A percentile compares a stretch with the other conserved stretches of the same genome.
phyloP scores from a whole-genome alignment of 805 yeast genomes.

The Candida coleopterorum region DNA sequence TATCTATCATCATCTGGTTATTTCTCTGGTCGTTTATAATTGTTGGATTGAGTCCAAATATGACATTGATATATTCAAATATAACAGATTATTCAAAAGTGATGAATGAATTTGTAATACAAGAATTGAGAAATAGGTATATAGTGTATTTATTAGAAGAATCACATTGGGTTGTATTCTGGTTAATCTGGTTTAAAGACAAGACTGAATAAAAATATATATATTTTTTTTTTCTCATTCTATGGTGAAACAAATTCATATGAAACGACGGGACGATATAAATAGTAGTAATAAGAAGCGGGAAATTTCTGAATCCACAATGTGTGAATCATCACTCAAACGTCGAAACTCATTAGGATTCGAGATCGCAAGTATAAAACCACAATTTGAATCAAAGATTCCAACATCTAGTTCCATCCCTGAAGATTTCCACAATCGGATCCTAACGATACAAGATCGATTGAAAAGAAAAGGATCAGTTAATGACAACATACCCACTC shows the following conservation, averaged over 20 bases:
- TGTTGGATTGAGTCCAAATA: constrained; percentile 3
- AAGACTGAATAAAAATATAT: neutral
- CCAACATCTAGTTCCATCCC: neutral
- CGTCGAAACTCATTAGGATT: constrained; percentile 5
- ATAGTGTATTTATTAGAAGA: constrained; percentile 1
- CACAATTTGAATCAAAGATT: neutral
- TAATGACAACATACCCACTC: neutral
- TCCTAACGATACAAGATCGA: constrained; percentile 6
- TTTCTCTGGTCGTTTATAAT: constrained; percentile 1
- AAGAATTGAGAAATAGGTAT: neutral
- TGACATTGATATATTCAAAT: neutral
- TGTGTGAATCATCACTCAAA: too few relatives aligned
- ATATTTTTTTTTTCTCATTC: too few relatives aligned
- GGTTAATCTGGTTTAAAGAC: constrained; percentile 3
- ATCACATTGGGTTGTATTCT: constrained; percentile 5
- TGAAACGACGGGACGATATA: too few relatives aligned
- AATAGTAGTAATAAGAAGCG: too few relatives aligned
- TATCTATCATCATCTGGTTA: constrained; percentile 2
- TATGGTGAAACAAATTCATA: too few relatives aligned
- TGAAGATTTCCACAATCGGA: constrained; percentile 4
- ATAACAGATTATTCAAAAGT: constrained; percentile 1
- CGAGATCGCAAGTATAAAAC: constrained; percentile 3
- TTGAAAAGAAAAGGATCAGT: constrained; percentile 5
- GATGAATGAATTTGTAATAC: neutral
- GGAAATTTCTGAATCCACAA: too few relatives aligned